Percentiles rank a stretch among this genome's conserved stretches.
phyloP scores from a whole-genome alignment of 169 alveolate species.

The Plasmodium fragile region DNA sequence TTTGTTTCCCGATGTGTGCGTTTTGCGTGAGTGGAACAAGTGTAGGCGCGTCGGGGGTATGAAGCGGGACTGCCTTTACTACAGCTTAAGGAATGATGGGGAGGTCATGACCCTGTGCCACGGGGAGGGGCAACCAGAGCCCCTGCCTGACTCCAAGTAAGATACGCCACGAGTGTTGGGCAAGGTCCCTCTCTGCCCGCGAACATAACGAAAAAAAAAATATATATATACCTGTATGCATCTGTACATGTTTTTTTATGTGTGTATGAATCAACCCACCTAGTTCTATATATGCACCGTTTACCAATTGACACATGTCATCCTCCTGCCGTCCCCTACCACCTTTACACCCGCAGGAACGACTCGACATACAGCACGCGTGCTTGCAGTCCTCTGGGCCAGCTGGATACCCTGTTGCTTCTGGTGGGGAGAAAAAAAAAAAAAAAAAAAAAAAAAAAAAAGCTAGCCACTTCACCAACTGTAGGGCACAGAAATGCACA shows the following conservation, averaged over 20 bases:
- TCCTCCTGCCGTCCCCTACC: not conserved
- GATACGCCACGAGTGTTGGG: not conserved
- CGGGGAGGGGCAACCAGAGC: not conserved
- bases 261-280: not conserved
- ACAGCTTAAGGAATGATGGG: constrained; percentile 12
- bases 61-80: constrained; percentile 10
- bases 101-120: not conserved
- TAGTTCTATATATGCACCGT: not conserved
- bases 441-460: not conserved
- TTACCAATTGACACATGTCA: not conserved
- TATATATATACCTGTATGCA: not conserved
- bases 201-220: not conserved
- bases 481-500: not conserved
- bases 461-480: not conserved
- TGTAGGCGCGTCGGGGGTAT: not conserved
- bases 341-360: constrained; percentile 10
- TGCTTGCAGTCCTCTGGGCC: constrained; percentile 56
- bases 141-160: not conserved
- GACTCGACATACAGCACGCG: constrained; percentile 1
- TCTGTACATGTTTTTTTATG: not conserved
- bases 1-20: constrained; percentile 33
- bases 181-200: not conserved
- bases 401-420: constrained; percentile 52
- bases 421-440: not conserved
- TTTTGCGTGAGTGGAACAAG: not conserved